Conservation (phyloP, 2,329 filamentous ascomycete species). For the Claviceps lovelessii region DNA sequence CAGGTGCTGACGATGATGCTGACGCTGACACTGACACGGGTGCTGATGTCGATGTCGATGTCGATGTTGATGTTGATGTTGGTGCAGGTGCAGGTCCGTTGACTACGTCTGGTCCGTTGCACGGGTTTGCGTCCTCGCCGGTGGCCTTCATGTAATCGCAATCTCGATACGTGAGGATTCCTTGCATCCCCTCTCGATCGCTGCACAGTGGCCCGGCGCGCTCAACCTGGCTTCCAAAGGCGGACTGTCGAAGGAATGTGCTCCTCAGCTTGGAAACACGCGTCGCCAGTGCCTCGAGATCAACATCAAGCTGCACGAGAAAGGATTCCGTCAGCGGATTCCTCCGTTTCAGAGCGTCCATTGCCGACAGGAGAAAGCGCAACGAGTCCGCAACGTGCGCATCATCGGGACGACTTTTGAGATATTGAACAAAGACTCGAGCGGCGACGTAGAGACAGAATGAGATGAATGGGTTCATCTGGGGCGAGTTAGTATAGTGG, state of each 20-base stretch:
- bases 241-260: conserved; percentile 33
- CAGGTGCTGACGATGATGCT: neutral
- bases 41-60: too few relatives aligned
- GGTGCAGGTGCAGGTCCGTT: too few relatives aligned
- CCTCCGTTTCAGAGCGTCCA: conserved; percentile 74
- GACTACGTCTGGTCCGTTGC: conserved; percentile 20
- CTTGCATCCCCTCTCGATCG: conserved; percentile 22
- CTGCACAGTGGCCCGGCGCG: conserved; percentile 16
- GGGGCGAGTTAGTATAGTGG: neutral
- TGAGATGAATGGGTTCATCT: conserved; percentile 93
- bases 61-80: too few relatives aligned
- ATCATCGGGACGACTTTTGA: conserved; percentile 88
- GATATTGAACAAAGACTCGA: conserved; percentile 85
- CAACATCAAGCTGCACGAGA: conserved; percentile 81
- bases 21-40: conserved; percentile 9
- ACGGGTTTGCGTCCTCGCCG: conserved; percentile 27
- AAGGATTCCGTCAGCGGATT: conserved; percentile 93
- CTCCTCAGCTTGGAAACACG: conserved; percentile 43
- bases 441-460: conserved; percentile 96
- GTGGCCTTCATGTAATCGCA: conserved; percentile 27
- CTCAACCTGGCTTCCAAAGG: conserved; percentile 1
- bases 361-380: conserved; percentile 80
- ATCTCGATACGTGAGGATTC: conserved; percentile 30
- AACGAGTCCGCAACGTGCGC: conserved; percentile 63
- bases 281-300: conserved; percentile 60